These are phyloP conservation scores for Lentithecium fluviatile DNA, from an alignment of 495 filamentous ascomycete species.

Conservation along the genomic window DNA sequence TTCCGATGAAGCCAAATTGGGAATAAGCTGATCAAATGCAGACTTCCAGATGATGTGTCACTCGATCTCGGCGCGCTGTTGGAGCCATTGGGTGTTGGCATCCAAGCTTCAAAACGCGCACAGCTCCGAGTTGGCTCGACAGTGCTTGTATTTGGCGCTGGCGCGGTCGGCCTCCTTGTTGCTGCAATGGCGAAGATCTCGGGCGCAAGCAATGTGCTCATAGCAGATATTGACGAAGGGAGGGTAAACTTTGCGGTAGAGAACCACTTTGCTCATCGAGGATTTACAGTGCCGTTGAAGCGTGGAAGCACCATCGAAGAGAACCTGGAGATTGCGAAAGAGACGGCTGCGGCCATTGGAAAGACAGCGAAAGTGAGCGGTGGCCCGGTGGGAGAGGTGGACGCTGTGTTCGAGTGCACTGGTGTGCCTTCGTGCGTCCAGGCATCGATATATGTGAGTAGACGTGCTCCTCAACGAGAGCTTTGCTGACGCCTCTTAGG, in stretches of 20 bases:
- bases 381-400: constrained; percentile 62
- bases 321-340: constrained; percentile 61
- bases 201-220: constrained; percentile 63
- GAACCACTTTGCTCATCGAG: constrained; percentile 65
- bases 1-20: not conserved
- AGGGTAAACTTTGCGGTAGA: constrained; percentile 69
- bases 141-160: constrained; percentile 76
- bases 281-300: constrained; percentile 45
- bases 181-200: constrained; percentile 68
- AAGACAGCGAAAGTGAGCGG: constrained; percentile 45
- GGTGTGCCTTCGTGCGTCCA: constrained; percentile 85
- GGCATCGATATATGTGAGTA: constrained; percentile 70
- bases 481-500: constrained; percentile 24
- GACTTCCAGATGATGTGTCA: constrained; percentile 62
- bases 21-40: constrained; percentile 34
- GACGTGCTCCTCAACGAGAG: not conserved
- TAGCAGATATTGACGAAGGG: constrained; percentile 76
- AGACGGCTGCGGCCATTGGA: constrained; percentile 54
- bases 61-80: constrained; percentile 70
- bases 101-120: constrained; percentile 70
- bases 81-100: constrained; percentile 76
- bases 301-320: constrained; percentile 53
- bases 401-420: constrained; percentile 86
- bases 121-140: constrained; percentile 52
- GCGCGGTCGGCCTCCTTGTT: constrained; percentile 74